These are phyloP conservation scores for Ammopiptanthus mongolicus DNA, from an alignment of 306 rosid genomes.

Conservation along the genomic window DNA sequence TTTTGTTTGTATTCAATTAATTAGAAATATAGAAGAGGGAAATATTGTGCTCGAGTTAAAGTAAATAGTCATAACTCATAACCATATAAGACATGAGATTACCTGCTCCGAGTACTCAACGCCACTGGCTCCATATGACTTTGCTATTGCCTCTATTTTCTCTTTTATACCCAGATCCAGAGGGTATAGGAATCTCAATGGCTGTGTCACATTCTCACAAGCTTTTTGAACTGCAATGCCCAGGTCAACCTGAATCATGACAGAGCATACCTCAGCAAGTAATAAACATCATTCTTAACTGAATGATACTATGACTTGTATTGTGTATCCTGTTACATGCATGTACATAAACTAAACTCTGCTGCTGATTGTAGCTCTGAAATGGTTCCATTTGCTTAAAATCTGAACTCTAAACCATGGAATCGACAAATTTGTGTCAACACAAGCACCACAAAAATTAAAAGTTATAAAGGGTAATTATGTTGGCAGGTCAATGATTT, in stretches of 20 bases:
- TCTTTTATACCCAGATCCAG: conserved; percentile 71
- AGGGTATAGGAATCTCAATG: conserved; percentile 79
- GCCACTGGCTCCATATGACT: conserved; percentile 85
- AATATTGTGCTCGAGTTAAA: not conserved
- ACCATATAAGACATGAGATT: conserved; percentile 14
- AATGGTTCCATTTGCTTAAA: not conserved
- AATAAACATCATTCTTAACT: not conserved
- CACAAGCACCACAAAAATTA: not conserved
- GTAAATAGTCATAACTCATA: not conserved
- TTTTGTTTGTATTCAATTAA: not conserved
- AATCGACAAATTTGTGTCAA: not conserved
- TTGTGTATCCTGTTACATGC: not conserved
- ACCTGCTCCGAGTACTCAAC: conserved; percentile 96
- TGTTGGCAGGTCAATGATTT: not conserved
- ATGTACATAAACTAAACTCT: not conserved
- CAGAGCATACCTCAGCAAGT: conserved; percentile 18
- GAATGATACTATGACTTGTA: conserved; percentile 1
- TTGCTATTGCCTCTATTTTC: conserved; percentile 92
- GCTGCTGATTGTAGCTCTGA: not conserved
- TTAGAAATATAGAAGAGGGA: too few species aligned
- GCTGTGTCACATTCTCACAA: conserved; percentile 72
- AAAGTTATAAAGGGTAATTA: not conserved
- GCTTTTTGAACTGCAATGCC: conserved; percentile 86
- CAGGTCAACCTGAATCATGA: conserved; percentile 74
- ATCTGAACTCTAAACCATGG: not conserved